phyloP scores from a whole-genome alignment of 228 moss, liverwort and hornwort species.

The Sphagnum magellanicum region DNA sequence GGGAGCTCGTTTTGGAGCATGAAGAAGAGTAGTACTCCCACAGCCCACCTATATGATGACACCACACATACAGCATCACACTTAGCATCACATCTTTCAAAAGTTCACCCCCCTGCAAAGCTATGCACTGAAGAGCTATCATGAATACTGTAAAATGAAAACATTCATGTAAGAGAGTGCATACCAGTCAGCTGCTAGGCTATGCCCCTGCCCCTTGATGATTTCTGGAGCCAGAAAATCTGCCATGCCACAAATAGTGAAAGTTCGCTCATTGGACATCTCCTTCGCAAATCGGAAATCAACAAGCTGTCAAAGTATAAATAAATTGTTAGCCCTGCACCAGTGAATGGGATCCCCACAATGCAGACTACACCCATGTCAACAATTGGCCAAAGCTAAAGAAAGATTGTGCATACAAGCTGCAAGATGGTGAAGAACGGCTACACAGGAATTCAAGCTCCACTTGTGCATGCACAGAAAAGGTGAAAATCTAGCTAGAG shows the following conservation, averaged over 20 bases:
- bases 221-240: conserved; percentile 8
- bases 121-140: too few species aligned
- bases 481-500: too few species aligned
- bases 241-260: conserved; percentile 11
- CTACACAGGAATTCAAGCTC: too few species aligned
- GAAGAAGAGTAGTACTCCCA: conserved; percentile 6
- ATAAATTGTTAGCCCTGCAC: too few species aligned
- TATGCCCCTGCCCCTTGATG: conserved; percentile 8
- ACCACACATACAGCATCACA: neutral
- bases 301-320: conserved; percentile 1
- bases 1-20: conserved; percentile 11
- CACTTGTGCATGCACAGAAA: too few species aligned
- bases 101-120: too few species aligned
- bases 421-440: neutral
- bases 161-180: neutral
- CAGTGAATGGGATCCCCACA: too few species aligned
- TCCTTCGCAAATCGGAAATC: conserved; percentile 8
- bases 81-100: too few species aligned
- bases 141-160: too few species aligned
- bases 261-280: conserved; percentile 2
- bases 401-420: neutral
- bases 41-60: conserved; percentile 7
- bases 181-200: conserved; percentile 11
- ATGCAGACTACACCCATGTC: too few species aligned
- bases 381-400: neutral